Evolutionary conservation across 1,284 basidiomycete species (phyloP), one percentile per base, ranked within the genome.

Genomic region (Rhodofomes roseus): DNA sequence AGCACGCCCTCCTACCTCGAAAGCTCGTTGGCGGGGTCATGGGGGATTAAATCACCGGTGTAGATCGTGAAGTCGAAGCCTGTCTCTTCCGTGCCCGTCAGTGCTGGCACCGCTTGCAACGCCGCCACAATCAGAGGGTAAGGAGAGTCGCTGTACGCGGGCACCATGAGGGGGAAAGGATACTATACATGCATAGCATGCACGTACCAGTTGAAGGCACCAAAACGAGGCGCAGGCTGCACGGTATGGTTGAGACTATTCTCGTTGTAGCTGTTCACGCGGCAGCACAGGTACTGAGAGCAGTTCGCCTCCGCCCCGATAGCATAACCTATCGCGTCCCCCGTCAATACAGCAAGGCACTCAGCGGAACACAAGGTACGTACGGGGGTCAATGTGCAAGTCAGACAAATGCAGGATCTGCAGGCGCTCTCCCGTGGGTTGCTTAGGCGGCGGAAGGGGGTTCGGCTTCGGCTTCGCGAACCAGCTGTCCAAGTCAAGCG

Each of bases 331-430:
- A 61, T 1, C 11, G 23, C 27, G 14, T 25, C 20, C 22, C 34
- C 43, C 0, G 18, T 41, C 25, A 61, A 18, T 56, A 41, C 39
- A 34, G 14, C 5, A 11, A 34, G 31, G 11, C 31, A 34, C 31
- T 34, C 4, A 34, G 4, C 11, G n/a, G 43, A 50, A 63, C 27
- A 25, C 22, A 31, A 9, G 22, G 29, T 18, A 66, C 79, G 58
- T 65, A 86, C 82, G 78, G 54, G 91, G 85, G 69, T 93, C 92
- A 55, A 93, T 74, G 71, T 93, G 92, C 60, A 91, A 78, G 67
- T 93, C 91, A 0, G 89, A 91, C 9, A 92, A 64, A 68, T 93
- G 92, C 46, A 93, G 73, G 1, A 93, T 85, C 66, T 89, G 90
- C 43, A 93, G 73, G 48, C 83, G 78, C 66, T 86, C 74, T 8